Conservation (phyloP, 1,139 yeast genomes). For the Protomyces macrosporus region DNA sequence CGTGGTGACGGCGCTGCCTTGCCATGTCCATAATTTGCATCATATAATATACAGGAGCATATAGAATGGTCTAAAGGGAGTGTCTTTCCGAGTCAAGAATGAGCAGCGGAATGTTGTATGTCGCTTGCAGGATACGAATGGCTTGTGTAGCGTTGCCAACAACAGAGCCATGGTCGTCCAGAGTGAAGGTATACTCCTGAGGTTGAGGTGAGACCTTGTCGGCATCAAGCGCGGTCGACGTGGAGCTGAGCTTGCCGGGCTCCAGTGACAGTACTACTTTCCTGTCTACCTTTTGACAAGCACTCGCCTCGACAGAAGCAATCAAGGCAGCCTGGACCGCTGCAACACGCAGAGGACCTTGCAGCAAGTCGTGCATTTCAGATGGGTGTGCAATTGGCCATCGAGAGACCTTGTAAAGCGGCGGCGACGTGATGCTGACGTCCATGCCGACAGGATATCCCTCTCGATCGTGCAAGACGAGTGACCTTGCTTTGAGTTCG, state of each 20-base stretch:
- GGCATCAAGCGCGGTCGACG: not conserved
- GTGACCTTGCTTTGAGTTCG: not conserved
- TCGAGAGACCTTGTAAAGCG: not conserved
- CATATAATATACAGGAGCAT: conserved; percentile 32
- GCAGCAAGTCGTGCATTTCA: not conserved
- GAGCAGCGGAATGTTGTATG: not conserved
- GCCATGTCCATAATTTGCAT: conserved; percentile 40
- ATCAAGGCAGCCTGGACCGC: not conserved
- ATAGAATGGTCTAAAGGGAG: not conserved
- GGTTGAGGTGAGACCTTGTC: conserved; percentile 24
- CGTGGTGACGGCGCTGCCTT: conserved; percentile 79
- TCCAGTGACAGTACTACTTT: not conserved
- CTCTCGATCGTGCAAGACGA: not conserved
- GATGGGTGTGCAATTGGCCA: not conserved
- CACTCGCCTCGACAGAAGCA: not conserved
- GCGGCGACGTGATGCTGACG: not conserved
- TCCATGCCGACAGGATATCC: not conserved
- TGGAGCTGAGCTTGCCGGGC: not conserved
- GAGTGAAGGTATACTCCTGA: not conserved
- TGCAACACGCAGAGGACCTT: not conserved
- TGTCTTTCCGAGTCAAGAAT: not conserved
- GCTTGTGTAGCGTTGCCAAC: not conserved
- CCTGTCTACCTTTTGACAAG: not conserved
- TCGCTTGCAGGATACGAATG: not conserved
- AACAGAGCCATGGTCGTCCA: not conserved